Conservation (phyloP, 129 eudicot genomes). For the Sambucus nigra region DNA sequence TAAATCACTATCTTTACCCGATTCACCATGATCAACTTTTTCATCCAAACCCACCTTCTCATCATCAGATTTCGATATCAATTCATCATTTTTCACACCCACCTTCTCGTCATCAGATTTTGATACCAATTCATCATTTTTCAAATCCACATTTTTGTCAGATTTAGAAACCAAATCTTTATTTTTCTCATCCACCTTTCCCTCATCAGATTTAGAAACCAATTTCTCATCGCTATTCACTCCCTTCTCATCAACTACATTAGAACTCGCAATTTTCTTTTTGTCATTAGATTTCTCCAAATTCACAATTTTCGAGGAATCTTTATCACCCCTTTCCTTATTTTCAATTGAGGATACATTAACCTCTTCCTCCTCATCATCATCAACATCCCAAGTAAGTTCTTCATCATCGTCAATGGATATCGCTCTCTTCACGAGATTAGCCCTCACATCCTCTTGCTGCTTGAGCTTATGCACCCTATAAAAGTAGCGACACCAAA, state of each 20-base stretch:
- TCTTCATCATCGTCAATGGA: conserved; percentile 77
- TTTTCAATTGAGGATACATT: background rate
- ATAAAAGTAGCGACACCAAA: conserved; percentile 82
- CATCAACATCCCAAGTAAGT: conserved; percentile 93
- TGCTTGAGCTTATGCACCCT: conserved; percentile 57
- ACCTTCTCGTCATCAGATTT: conserved; percentile 14
- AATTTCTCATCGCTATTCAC: conserved; percentile 11
- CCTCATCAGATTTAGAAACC: background rate
- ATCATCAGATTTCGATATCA: conserved; percentile 15
- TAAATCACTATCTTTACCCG: conserved; percentile 35
- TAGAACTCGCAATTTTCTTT: conserved; percentile 8
- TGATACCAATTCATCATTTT: conserved; percentile 14
- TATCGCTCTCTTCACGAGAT: conserved; percentile 68
- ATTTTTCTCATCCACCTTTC: conserved; percentile 16
- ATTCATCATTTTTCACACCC: conserved; percentile 20
- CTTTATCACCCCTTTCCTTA: conserved; percentile 7
- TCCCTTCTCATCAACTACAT: conserved; percentile 14
- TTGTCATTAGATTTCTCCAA: conserved; percentile 11
- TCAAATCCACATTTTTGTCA: conserved; percentile 23
- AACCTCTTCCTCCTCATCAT: conserved; percentile 28
- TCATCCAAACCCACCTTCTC: conserved; percentile 25
- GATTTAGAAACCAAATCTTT: conserved; percentile 17
- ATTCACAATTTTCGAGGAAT: conserved; percentile 10
- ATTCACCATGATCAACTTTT: conserved; percentile 23
- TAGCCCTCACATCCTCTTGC: conserved; percentile 76